phyloP scores from a whole-genome alignment of 208 protist genomes.

The Vickermania ingenoplastis region DNA sequence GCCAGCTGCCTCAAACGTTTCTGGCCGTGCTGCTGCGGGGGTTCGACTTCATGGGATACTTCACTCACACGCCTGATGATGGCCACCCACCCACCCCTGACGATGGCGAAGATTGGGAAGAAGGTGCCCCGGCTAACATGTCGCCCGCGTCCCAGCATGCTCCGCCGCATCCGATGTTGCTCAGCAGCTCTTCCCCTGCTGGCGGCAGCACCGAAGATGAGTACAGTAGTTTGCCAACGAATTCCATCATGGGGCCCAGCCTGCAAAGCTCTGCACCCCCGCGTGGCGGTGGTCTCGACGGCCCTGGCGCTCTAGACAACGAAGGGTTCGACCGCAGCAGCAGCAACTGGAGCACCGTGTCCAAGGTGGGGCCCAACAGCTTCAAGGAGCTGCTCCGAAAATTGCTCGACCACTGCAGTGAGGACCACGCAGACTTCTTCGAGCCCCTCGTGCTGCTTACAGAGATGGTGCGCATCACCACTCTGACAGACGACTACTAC shows the following conservation, averaged over 20 bases:
- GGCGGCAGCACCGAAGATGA: background rate
- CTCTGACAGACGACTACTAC: slow-evolving; percentile 41
- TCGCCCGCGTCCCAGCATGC: background rate
- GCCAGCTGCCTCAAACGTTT: slow-evolving; percentile 58
- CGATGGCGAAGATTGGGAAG: slow-evolving; percentile 8
- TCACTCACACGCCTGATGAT: slow-evolving; percentile 34
- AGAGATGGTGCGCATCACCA: slow-evolving; percentile 56
- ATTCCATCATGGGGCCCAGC: too few relatives aligned
- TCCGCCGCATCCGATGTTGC: too few relatives aligned
- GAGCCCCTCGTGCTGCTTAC: slow-evolving; percentile 56
- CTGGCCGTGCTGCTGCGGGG: slow-evolving; percentile 75
- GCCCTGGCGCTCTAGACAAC: background rate
- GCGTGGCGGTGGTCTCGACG: background rate
- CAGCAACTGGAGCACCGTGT: background rate
- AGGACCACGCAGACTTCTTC: slow-evolving; percentile 57
- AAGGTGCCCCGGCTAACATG: slow-evolving; percentile 1
- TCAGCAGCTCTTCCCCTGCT: too few relatives aligned
- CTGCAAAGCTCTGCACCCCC: background rate
- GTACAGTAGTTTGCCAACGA: background rate
- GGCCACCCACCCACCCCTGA: background rate
- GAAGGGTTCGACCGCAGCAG: background rate
- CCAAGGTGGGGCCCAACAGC: slow-evolving; percentile 2
- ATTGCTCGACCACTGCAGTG: slow-evolving; percentile 32
- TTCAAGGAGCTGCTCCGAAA: slow-evolving; percentile 45
- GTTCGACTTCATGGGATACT: slow-evolving; percentile 88